Base-by-base conservation (phyloP, 2,329 filamentous ascomycete species). In the Aspergillus sp. region DNA sequence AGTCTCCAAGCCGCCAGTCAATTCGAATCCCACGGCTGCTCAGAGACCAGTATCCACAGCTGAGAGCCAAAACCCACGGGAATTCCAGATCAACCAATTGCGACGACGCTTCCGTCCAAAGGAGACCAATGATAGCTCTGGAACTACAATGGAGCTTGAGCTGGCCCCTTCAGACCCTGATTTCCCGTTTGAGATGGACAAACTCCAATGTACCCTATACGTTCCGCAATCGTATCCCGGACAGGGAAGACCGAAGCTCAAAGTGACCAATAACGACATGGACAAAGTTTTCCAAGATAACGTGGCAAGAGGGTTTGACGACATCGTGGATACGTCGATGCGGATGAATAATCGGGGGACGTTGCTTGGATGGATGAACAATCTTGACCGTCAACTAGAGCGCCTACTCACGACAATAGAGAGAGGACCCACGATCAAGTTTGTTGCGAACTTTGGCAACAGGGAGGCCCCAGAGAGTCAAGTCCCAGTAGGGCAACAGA, bases 141-240 rank as follows among this genome's bases (percentile, higher is more conserved):
- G 74, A 3, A 81, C 79, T 0, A 75, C 78, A 13, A 67, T 90
- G 35, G 68, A 73, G 7, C 87, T 91, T 65, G 80, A 74, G 45
- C 69, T 93, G 52, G 70, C 69, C 10, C 88, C 88, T 4, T 89
- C 87, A 5, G 88, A 93, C 62, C 88, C 88, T 0, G 88, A 93
- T 60, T 91, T 93, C 59, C 85, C 88, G 1, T 91, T 88, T 65
- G 85, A 90, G 52, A 73, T 91, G 60, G 77, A 82, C 22, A 73
- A 78, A 32, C 72, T 93, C 27, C 76, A 86, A 37, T 90, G 86
- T 62, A 74, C 81, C 39, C 69, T 93, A 33, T 76, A 73, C 44
- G 75, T 93, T 17, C 87, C 88, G 1, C 63, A 61, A 7, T 67
- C 67, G 15, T 91, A 87, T 65, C 87, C 86, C 15, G 66, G 69